Base-by-base conservation (phyloP, 805 yeast genomes). In the Ogataea angusta region DNA sequence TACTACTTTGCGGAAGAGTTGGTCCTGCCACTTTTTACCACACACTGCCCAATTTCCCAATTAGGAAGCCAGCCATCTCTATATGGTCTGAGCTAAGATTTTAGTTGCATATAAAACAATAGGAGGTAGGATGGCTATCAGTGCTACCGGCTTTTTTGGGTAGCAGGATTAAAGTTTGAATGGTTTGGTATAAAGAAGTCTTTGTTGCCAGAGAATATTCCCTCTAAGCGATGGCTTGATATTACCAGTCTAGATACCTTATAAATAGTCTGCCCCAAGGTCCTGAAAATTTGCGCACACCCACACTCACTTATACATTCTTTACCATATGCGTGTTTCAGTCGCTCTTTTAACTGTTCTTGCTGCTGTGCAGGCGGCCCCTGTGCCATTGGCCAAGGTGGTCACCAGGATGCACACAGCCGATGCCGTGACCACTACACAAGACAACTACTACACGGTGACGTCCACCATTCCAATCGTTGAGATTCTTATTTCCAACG, bases 381-480 rank as follows among this genome's bases (percentile, higher is more conserved):
- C 57, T 5, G 45, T 47, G 23, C 54, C 60, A 3, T 35, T 22
- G 16, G 42, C 44, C 10, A 15, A 34, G 5, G 45, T 60, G 19
- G 45, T 62, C 15, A 60, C 66, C 3, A 55, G 60, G 36, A 49
- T 53, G 17, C 57, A 55, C 40, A 59, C 62, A 23, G 63, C 63
- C 4, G 56, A 56, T 5, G 58, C 63, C n/a, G 56, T 58, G 19
- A 63, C 70, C 13, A 57, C 58, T 7, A 55, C 64, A 6, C 48
- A 46, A 8, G 48, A 52, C 7, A 45, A 56, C 56, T 61, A 52
- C 30, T 64, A 68, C 23, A 72, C 77, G 1, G 77, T 74, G 30
- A 73, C 79, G 10, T 60, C 71, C 14, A 63, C 66, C 48, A 63
- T 73, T 43, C 80, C 81, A 18, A 70, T 78, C 14, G 80, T 76